These are phyloP conservation scores for Miscanthus lutarioriparius DNA, from an alignment of 176 grass and related monocot genomes.

Conservation along the genomic window DNA sequence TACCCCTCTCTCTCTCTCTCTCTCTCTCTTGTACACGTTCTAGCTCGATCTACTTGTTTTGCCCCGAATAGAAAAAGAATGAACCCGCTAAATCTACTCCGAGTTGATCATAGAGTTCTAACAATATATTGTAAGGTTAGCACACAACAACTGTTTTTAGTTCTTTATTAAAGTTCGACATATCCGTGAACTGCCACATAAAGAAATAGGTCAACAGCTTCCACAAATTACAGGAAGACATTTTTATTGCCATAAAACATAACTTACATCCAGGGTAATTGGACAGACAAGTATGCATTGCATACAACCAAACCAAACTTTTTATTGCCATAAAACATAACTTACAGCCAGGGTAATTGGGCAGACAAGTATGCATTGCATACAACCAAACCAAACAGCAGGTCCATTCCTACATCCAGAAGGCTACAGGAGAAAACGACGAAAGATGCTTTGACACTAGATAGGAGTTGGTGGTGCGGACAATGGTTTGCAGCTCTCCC, in stretches of 20 bases:
- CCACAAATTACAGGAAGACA: background rate
- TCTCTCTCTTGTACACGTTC: too few relatives aligned
- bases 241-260: background rate
- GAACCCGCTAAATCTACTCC: too few relatives aligned
- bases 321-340: background rate
- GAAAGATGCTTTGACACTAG: background rate
- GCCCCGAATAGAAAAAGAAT: too few relatives aligned
- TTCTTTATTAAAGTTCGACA: background rate
- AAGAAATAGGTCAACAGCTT: too few relatives aligned
- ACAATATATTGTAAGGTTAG: too few relatives aligned
- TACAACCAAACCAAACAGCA: background rate
- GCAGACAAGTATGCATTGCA: background rate
- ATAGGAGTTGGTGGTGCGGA: background rate
- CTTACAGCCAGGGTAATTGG: background rate
- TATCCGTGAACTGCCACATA: background rate
- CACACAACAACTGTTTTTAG: background rate
- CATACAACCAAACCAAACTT: background rate
- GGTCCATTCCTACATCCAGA: conserved; percentile 16
- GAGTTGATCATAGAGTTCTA: too few relatives aligned
- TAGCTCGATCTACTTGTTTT: too few relatives aligned
- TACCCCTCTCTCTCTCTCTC: too few relatives aligned
- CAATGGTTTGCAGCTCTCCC: background rate
- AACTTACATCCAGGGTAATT: background rate
- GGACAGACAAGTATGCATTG: background rate
- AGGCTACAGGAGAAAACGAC: background rate